Conservation (phyloP, 2,329 filamentous ascomycete genomes). For the Fusarium caatingaense region DNA sequence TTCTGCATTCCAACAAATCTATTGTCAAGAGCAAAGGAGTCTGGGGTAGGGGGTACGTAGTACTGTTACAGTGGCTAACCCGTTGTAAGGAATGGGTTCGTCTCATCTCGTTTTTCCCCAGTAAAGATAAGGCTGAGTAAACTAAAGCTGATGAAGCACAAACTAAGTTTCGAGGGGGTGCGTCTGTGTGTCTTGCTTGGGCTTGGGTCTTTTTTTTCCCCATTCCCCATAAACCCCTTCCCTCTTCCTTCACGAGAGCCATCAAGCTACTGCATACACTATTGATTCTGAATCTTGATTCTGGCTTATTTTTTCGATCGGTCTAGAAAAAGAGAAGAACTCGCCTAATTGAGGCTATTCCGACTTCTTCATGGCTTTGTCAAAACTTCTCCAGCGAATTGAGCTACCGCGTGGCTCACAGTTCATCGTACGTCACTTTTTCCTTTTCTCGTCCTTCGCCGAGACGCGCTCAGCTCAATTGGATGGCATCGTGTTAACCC, state of each 20-base stretch:
- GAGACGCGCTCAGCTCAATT: not conserved
- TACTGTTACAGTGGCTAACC: not conserved
- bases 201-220: not conserved
- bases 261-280: slow-evolving; percentile 15
- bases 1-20: not conserved
- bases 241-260: not conserved
- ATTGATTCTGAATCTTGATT: slow-evolving; percentile 1
- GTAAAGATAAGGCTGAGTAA: slow-evolving; percentile 9
- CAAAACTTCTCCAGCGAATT: slow-evolving; percentile 40
- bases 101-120: not conserved
- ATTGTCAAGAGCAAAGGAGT: not conserved
- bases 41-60: slow-evolving; percentile 1
- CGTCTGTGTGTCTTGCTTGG: not conserved
- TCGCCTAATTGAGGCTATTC: slow-evolving; percentile 17
- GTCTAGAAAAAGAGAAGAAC: not conserved
- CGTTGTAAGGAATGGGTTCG: not conserved
- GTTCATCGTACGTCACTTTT: slow-evolving; percentile 47
- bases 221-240: slow-evolving; percentile 1
- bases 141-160: not conserved
- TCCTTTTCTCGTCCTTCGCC: not conserved
- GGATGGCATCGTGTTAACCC: not conserved
- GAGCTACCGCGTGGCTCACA: slow-evolving; percentile 49
- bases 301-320: not conserved
- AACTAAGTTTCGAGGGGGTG: slow-evolving; percentile 2
- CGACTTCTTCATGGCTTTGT: slow-evolving; percentile 39